Evolutionary conservation across 768 basidiomycete genomes (phyloP).

Genomic region (Hirschioporus abietinus): DNA sequence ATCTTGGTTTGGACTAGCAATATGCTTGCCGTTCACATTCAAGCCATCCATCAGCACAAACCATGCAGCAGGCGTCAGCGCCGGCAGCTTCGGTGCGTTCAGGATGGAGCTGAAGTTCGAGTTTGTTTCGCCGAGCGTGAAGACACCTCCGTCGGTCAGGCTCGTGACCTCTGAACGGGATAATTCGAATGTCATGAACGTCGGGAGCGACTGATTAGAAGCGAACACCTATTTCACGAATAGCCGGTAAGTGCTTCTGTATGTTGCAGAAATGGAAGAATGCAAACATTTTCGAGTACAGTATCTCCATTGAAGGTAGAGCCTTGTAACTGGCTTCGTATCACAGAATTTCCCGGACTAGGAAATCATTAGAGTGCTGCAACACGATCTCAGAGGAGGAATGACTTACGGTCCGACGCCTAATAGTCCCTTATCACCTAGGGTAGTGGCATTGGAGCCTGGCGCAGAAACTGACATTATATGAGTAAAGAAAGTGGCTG

Average conservation of each 20-base stretch:
- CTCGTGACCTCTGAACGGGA: conserved; percentile 12
- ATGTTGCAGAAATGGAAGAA: not conserved
- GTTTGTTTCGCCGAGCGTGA: conserved; percentile 11
- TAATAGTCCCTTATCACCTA: not conserved
- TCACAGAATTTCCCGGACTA: not conserved
- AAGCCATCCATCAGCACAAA: conserved; percentile 14
- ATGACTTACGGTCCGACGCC: conserved; percentile 3
- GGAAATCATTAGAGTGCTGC: not conserved
- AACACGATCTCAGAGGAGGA: not conserved
- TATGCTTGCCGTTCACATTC: conserved; percentile 14
- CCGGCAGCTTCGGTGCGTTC: not conserved
- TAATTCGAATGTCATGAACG: conserved; percentile 15
- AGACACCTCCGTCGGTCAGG: conserved; percentile 14
- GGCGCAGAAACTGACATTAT: not conserved
- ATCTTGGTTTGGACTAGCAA: conserved; percentile 9
- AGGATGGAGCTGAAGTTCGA: not conserved
- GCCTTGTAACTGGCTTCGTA: not conserved
- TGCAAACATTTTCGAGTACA: not conserved
- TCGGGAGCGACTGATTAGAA: conserved; percentile 6
- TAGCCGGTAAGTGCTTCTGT: not conserved
- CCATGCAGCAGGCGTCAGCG: conserved; percentile 7
- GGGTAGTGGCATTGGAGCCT: conserved; percentile 1
- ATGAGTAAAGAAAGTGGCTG: not conserved
- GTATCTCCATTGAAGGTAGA: conserved; percentile 4
- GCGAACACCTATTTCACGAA: not conserved